Evolutionary conservation across 2,329 filamentous ascomycete species (phyloP).

Genomic region (Dactylellina leptospora): DNA sequence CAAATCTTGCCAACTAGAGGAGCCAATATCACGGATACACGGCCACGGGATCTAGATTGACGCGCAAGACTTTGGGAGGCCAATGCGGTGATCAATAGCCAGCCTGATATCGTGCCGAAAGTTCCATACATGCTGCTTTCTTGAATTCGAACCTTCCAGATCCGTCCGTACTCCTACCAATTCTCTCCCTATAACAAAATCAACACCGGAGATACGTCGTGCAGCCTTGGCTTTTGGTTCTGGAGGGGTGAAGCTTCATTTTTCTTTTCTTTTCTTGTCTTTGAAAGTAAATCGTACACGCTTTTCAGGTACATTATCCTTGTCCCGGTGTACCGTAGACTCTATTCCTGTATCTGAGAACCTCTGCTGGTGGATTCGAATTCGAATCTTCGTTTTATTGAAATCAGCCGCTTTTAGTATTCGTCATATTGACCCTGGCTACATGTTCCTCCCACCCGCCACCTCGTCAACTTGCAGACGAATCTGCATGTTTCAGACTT

Average conservation of each 20-base stretch:
- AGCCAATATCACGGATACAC: conserved; percentile 5
- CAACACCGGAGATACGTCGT: not conserved
- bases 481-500: conserved; percentile 1
- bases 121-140: too few species aligned
- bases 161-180: conserved; percentile 9
- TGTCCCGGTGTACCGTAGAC: too few species aligned
- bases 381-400: too few species aligned
- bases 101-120: conserved; percentile 37
- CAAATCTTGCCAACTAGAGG: not conserved
- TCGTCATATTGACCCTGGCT: not conserved
- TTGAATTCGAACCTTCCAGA: conserved; percentile 27
- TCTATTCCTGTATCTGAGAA: too few species aligned
- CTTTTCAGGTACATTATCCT: not conserved
- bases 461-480: not conserved
- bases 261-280: too few species aligned
- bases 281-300: too few species aligned
- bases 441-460: not conserved
- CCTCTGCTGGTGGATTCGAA: too few species aligned
- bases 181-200: conserved; percentile 1
- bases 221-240: not conserved
- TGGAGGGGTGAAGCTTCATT: too few species aligned
- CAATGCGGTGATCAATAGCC: conserved; percentile 31
- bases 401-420: too few species aligned
- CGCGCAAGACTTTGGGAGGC: not conserved
- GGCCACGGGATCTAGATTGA: conserved; percentile 20